phyloP scores from a whole-genome alignment of 257 asterid genomes.

The Ehretia macrophylla region DNA sequence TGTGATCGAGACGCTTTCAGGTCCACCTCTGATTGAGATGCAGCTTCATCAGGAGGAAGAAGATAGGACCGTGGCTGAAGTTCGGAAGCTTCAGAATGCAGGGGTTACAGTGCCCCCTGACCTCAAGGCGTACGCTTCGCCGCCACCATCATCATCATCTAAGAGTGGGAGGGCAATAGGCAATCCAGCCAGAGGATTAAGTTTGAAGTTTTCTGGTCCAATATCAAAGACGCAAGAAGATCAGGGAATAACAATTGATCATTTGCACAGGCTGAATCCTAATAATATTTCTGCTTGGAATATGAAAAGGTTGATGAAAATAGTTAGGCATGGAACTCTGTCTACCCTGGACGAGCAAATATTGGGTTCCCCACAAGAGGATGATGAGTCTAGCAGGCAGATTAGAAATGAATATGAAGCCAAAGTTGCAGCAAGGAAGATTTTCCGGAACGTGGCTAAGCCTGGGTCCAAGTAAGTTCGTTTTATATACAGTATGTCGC shows the following conservation, averaged over 20 bases:
- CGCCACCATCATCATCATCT: too few relatives aligned
- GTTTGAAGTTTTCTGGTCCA: slow-evolving; percentile 50
- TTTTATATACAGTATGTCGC: too few relatives aligned
- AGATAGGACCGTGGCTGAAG: slow-evolving; percentile 60
- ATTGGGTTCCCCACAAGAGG: slow-evolving; percentile 38
- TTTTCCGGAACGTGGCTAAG: slow-evolving; percentile 78
- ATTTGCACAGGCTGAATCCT: slow-evolving; percentile 63
- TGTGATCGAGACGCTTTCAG: slow-evolving; percentile 75
- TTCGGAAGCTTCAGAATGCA: slow-evolving; percentile 62
- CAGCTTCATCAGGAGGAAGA: slow-evolving; percentile 57
- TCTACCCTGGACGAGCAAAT: slow-evolving; percentile 78
- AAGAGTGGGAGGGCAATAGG: slow-evolving; percentile 34
- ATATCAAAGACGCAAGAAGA: slow-evolving; percentile 36
- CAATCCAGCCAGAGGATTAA: slow-evolving; percentile 34
- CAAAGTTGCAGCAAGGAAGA: slow-evolving; percentile 78
- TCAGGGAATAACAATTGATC: slow-evolving; percentile 52
- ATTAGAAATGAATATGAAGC: slow-evolving; percentile 87
- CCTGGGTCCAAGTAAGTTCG: slow-evolving; percentile 66
- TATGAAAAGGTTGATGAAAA: slow-evolving; percentile 83
- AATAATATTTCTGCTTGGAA: slow-evolving; percentile 91
- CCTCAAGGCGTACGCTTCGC: slow-evolving; percentile 32
- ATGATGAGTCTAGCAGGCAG: slow-evolving; percentile 56
- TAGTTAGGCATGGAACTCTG: slow-evolving; percentile 63
- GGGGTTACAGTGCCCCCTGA: slow-evolving; percentile 80
- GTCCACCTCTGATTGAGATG: slow-evolving; percentile 63